Conservation (phyloP, 1,284 basidiomycete genomes). For the Trichosporon sp. region DNA sequence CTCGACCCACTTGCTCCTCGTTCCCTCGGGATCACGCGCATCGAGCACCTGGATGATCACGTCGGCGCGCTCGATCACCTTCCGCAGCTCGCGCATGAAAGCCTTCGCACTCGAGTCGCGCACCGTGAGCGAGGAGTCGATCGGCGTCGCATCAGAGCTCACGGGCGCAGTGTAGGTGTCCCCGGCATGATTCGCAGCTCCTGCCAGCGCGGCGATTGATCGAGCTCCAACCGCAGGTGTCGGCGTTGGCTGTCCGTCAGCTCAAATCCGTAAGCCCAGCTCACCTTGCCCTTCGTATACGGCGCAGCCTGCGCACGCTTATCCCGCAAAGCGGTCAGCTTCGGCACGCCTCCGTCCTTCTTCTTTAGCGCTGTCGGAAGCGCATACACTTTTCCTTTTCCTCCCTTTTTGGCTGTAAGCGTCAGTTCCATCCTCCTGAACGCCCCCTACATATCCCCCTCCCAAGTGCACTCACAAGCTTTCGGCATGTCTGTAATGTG, state of each 20-base stretch:
- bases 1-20: slow-evolving; percentile 77
- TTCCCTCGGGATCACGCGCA: slow-evolving; percentile 86
- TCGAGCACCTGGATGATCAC: slow-evolving; percentile 76
- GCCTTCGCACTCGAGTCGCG: slow-evolving; percentile 56
- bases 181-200: slow-evolving; percentile 14
- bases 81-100: slow-evolving; percentile 67
- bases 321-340: slow-evolving; percentile 53
- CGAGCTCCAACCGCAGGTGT: slow-evolving; percentile 6
- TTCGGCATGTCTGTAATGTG: slow-evolving; percentile 30
- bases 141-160: slow-evolving; percentile 22
- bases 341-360: slow-evolving; percentile 77
- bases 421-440: too few species aligned
- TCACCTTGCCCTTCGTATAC: slow-evolving; percentile 53
- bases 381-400: slow-evolving; percentile 34
- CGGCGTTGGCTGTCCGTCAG: neutral
- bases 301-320: slow-evolving; percentile 28
- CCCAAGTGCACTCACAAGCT: slow-evolving; percentile 41
- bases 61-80: slow-evolving; percentile 89
- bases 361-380: slow-evolving; percentile 42
- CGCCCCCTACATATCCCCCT: too few species aligned
- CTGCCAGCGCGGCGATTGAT: slow-evolving; percentile 15
- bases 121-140: slow-evolving; percentile 56
- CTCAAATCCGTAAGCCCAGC: slow-evolving; percentile 13
- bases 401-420: slow-evolving; percentile 20
- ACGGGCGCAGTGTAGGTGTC: slow-evolving; percentile 39